Evolutionary conservation across 2,329 filamentous ascomycete genomes (phyloP), one percentile per base, ranked within the genome.

Genomic region (Trichoderma oligosporum): DNA sequence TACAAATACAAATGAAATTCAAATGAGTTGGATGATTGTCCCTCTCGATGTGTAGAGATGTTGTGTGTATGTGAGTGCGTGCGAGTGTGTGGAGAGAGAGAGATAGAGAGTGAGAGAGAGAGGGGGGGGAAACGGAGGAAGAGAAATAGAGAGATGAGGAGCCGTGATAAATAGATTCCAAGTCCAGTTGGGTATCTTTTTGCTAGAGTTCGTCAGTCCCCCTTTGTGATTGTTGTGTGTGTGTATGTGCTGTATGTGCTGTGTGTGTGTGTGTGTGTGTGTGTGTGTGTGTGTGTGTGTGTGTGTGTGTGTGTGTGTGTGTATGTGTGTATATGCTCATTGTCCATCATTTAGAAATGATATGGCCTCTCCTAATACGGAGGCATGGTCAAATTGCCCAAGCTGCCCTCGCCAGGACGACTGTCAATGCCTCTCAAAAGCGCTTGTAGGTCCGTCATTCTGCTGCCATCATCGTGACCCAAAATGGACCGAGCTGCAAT

Each of bases 401-500:
- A 60, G 45, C 69, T 73, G 36, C 73, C 71, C 64, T 81, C 79
- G 20, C 73, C 76, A 2, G 71, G 70, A 16, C 73, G 70, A 63
- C 76, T 76, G 63, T 82, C 78, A 61, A 82, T 81, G 8, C 77
- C 77, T 60, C 73, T 73, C 46, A 82, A 67, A 45, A 82, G 67
- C 47, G 79, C 74, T 59, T 78, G 72, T 57, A 82, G 66, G 61
- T 82, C 78, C 70, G 79, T 72, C 0, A 63, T 70, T 29, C 68
- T 71, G 22, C 64, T 49, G 54, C 64, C 67, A 39, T 64, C 68
- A 31, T 69, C 70, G 18, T 71, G 68, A 7, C 67, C 69, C 25
- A 67, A 61, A 52, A 71, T 65, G 2, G 73, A 73, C 25, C 68
- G 66, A 11, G 68, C 67, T n/a, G 69, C 61, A 18, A 67, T 61